These are phyloP conservation scores for Orbilia oligospora DNA, from an alignment of 2,329 filamentous ascomycete species.

Conservation along the genomic window DNA sequence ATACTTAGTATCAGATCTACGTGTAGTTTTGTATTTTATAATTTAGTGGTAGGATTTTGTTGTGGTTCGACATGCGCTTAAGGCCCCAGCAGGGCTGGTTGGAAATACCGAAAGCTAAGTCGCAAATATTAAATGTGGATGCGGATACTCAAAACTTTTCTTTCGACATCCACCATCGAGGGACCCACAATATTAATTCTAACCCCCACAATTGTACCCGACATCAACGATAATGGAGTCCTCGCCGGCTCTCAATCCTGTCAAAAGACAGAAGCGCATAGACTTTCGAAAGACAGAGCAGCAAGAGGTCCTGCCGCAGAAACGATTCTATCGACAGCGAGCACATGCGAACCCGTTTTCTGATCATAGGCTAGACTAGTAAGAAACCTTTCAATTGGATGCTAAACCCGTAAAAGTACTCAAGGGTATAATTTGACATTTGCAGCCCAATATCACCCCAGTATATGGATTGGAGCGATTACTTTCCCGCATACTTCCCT, in stretches of 20 bases:
- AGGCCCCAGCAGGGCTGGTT: neutral
- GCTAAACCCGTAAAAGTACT: neutral
- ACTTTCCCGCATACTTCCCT: slow-evolving; percentile 81
- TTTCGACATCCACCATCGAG: slow-evolving; percentile 25
- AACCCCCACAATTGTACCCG: slow-evolving; percentile 13
- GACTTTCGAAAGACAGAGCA: slow-evolving; percentile 55
- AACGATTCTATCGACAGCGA: slow-evolving; percentile 95
- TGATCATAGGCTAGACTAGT: slow-evolving; percentile 92
- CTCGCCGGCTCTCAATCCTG: slow-evolving; percentile 38
- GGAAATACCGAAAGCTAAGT: neutral
- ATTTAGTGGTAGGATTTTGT: too few species aligned
- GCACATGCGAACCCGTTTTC: slow-evolving; percentile 99
- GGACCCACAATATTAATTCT: slow-evolving; percentile 15
- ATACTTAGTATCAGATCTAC: too few species aligned
- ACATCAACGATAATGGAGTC: slow-evolving; percentile 44
- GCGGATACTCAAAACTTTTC: slow-evolving; percentile 26
- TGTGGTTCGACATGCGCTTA: neutral
- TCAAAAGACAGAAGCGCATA: slow-evolving; percentile 57
- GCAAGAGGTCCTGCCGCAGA: slow-evolving; percentile 77
- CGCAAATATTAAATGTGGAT: slow-evolving; percentile 19
- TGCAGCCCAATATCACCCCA: slow-evolving; percentile 81
- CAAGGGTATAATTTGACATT: neutral
- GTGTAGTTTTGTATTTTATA: too few species aligned
- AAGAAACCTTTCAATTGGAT: slow-evolving; percentile 66
- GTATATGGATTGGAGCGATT: slow-evolving; percentile 90